These are phyloP conservation scores for Bruguiera sexangula DNA, from an alignment of 345 rosid species.

Conservation along the genomic window DNA sequence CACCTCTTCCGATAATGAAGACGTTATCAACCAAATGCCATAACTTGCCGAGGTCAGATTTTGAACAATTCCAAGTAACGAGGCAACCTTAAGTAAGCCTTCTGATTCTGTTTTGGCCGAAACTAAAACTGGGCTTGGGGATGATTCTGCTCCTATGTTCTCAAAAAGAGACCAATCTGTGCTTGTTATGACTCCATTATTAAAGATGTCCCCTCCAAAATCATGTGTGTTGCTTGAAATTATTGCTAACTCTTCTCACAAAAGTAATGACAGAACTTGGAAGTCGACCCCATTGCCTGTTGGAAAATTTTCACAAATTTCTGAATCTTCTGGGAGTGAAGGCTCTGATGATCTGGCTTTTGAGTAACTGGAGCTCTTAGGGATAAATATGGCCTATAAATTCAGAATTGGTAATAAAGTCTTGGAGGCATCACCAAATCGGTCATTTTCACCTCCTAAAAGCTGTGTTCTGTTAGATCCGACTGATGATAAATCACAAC, in stretches of 20 bases:
- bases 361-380: slow-evolving; percentile 78
- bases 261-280: slow-evolving; percentile 24
- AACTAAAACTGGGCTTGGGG: slow-evolving; percentile 23
- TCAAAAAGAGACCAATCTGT: slow-evolving; percentile 36
- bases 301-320: slow-evolving; percentile 41
- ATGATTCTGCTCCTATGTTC: slow-evolving; percentile 41
- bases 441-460: slow-evolving; percentile 91
- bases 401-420: slow-evolving; percentile 45
- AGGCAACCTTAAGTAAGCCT: slow-evolving; percentile 37
- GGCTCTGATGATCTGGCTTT: slow-evolving; percentile 38
- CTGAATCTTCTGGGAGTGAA: slow-evolving; percentile 56
- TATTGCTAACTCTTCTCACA: slow-evolving; percentile 32
- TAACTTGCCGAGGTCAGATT: slow-evolving; percentile 33
- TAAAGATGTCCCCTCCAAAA: slow-evolving; percentile 79
- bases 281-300: slow-evolving; percentile 57
- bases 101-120: slow-evolving; percentile 21
- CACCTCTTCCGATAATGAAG: slow-evolving; percentile 71
- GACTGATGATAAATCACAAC: slow-evolving; percentile 36
- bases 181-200: slow-evolving; percentile 65
- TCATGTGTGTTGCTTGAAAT: slow-evolving; percentile 72
- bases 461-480: slow-evolving; percentile 73
- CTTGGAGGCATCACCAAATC: slow-evolving; percentile 57
- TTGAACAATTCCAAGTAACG: slow-evolving; percentile 30
- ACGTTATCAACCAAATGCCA: slow-evolving; percentile 25
- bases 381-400: slow-evolving; percentile 39